Percentiles rank a stretch among this genome's conserved stretches.
Conservation (phyloP, 2,329 filamentous ascomycete genomes). For the Colletotrichum sp. region DNA sequence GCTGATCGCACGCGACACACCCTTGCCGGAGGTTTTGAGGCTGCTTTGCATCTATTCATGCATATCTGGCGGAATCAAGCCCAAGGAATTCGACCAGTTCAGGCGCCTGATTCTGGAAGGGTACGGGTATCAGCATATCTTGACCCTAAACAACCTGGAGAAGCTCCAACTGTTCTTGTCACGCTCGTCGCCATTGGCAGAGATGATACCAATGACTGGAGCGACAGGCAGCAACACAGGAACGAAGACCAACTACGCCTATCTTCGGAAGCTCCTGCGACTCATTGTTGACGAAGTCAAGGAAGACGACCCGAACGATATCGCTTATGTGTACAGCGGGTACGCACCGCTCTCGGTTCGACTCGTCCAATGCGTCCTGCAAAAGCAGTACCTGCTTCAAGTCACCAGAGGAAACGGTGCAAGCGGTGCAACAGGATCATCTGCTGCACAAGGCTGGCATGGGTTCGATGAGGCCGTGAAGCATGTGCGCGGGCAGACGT, state of each 20-base stretch:
- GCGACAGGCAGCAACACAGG: slow-evolving; percentile 65
- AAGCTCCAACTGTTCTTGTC: slow-evolving; percentile 87
- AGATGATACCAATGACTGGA: slow-evolving; percentile 78
- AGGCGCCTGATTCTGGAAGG: slow-evolving; percentile 87
- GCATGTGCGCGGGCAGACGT: slow-evolving; percentile 85
- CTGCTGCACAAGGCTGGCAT: slow-evolving; percentile 78
- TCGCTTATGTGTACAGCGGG: slow-evolving; percentile 97
- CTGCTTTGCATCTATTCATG: slow-evolving; percentile 91
- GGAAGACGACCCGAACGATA: slow-evolving; percentile 90
- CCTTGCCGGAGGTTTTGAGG: slow-evolving; percentile 81
- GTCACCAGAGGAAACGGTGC: slow-evolving; percentile 68
- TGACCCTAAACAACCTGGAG: slow-evolving; percentile 88
- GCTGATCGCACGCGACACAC: slow-evolving; percentile 86
- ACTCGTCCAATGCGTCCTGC: slow-evolving; percentile 88
- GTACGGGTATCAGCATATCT: slow-evolving; percentile 92
- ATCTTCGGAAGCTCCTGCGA: slow-evolving; percentile 82
- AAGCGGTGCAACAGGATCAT: slow-evolving; percentile 44
- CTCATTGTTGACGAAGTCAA: slow-evolving; percentile 97
- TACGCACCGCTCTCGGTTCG: slow-evolving; percentile 93
- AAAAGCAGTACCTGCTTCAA: slow-evolving; percentile 83
- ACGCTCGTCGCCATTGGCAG: slow-evolving; percentile 77
- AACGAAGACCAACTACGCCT: slow-evolving; percentile 87
- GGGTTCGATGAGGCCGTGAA: slow-evolving; percentile 93
- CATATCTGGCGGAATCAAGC: slow-evolving; percentile 85
- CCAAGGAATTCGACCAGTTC: slow-evolving; percentile 88